A percentile compares a stretch with the other conserved stretches of the same genome.
Evolutionary conservation across 2,329 filamentous ascomycete genomes (phyloP).

Genomic region (Phyllosticta citribraziliensis): DNA sequence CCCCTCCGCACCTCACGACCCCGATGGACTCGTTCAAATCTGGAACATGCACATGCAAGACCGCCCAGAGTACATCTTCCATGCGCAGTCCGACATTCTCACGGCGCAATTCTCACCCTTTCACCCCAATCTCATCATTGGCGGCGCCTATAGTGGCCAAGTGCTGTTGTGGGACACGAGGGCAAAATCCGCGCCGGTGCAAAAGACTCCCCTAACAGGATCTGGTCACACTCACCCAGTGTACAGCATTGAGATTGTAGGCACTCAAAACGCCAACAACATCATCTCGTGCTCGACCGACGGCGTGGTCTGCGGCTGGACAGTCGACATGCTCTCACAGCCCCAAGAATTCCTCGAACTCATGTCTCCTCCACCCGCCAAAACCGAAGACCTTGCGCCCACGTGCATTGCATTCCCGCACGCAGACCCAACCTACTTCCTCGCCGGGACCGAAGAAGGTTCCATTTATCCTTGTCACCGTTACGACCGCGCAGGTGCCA

Average conservation of each 20-base stretch:
- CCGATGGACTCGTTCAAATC: slow-evolving; percentile 85
- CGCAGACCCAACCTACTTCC: slow-evolving; percentile 93
- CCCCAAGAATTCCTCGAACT: slow-evolving; percentile 91
- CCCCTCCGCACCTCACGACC: slow-evolving; percentile 84
- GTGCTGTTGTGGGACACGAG: slow-evolving; percentile 96
- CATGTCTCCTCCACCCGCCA: slow-evolving; percentile 65
- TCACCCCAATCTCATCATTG: slow-evolving; percentile 90
- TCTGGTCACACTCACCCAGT: slow-evolving; percentile 94
- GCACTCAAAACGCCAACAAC: slow-evolving; percentile 97
- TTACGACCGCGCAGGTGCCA: slow-evolving; percentile 93
- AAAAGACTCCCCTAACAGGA: slow-evolving; percentile 91
- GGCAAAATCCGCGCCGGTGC: slow-evolving; percentile 70
- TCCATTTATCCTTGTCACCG: slow-evolving; percentile 93
- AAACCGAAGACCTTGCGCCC: slow-evolving; percentile 88
- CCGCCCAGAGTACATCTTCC: slow-evolving; percentile 91
- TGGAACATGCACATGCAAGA: slow-evolving; percentile 96
- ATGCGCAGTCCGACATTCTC: slow-evolving; percentile 89
- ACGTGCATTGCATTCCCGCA: slow-evolving; percentile 92
- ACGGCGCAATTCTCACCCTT: slow-evolving; percentile 98
- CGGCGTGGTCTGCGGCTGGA: slow-evolving; percentile 94
- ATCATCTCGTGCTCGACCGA: slow-evolving; percentile 96
- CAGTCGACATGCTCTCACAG: slow-evolving; percentile 93
- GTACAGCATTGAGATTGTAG: slow-evolving; percentile 90
- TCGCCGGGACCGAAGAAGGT: slow-evolving; percentile 93
- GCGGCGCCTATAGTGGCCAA: slow-evolving; percentile 92